Evolutionary conservation across 1,139 yeast genomes (phyloP).

Genomic region (Diutina neorugosa): DNA sequence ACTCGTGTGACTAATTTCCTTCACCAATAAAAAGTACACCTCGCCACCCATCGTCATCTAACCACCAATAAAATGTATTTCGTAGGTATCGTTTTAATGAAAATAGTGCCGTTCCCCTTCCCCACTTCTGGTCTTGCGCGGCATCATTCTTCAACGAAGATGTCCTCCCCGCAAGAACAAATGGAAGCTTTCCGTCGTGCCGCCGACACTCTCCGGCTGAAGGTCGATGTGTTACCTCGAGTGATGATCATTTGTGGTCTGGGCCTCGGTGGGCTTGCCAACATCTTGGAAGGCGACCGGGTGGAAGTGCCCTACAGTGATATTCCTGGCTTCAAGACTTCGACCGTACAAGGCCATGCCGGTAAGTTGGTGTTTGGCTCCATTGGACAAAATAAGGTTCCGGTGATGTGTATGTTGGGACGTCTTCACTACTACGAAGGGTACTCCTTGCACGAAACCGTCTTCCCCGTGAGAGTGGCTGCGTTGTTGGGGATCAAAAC

Average conservation of each 20-base stretch:
- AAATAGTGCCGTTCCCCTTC: neutral
- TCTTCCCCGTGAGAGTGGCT: constrained; percentile 77
- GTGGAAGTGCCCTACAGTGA: constrained; percentile 47
- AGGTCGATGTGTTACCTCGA: constrained; percentile 27
- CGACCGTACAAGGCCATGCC: constrained; percentile 86
- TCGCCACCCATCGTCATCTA: no score
- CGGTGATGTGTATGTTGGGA: constrained; percentile 91
- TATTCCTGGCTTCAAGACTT: constrained; percentile 70
- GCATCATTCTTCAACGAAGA: neutral
- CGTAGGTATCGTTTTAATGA: no score
- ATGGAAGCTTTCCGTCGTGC: constrained; percentile 13
- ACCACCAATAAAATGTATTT: no score
- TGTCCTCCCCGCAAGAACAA: constrained; percentile 2
- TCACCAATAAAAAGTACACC: neutral
- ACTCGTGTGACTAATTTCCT: neutral
- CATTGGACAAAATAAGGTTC: constrained; percentile 56
- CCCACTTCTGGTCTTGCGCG: neutral
- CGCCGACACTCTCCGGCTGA: constrained; percentile 9
- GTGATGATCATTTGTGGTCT: constrained; percentile 88
- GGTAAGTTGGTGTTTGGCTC: constrained; percentile 74
- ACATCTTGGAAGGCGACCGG: constrained; percentile 27
- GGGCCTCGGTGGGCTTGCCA: constrained; percentile 81
- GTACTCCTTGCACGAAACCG: constrained; percentile 64
- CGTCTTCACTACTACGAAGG: constrained; percentile 91
- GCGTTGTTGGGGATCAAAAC: constrained; percentile 45